Percentiles rank a stretch among this genome's conserved stretches.
Evolutionary conservation across 1,284 basidiomycete species (phyloP).

Genomic region (Wolfiporia cocos): DNA sequence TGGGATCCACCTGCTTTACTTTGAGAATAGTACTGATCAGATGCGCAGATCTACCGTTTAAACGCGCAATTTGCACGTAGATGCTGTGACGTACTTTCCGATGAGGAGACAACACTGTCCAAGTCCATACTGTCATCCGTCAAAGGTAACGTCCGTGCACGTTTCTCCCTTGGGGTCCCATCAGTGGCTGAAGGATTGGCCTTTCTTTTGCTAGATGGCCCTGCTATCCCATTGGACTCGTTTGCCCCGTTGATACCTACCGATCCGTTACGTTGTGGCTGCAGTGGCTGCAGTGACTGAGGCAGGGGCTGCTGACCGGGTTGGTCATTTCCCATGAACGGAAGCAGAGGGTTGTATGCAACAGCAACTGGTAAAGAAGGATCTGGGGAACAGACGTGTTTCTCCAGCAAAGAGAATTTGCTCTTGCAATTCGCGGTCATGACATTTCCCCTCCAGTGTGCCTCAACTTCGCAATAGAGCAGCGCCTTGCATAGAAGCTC

Average conservation of each 20-base stretch:
- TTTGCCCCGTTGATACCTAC: too few species aligned
- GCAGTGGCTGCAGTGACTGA: too few species aligned
- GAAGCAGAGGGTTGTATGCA: conserved; percentile 12
- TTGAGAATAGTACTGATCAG: neutral
- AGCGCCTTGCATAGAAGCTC: conserved; percentile 77
- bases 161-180: conserved; percentile 24
- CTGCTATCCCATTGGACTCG: conserved; percentile 12
- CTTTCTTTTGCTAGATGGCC: conserved; percentile 23
- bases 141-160: conserved; percentile 19
- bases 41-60: neutral
- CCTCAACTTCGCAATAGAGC: conserved; percentile 79
- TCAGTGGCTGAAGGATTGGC: conserved; percentile 21
- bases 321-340: conserved; percentile 6
- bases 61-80: neutral
- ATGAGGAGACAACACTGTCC: conserved; percentile 16
- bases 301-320: too few species aligned
- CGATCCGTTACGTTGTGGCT: conserved; percentile 2
- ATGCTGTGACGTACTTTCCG: conserved; percentile 24
- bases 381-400: conserved; percentile 57
- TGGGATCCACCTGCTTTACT: conserved; percentile 4
- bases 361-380: conserved; percentile 15
- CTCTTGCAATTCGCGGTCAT: conserved; percentile 58
- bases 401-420: conserved; percentile 64
- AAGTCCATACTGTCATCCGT: conserved; percentile 20
- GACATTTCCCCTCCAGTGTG: conserved; percentile 62